A percentile compares a stretch with the other conserved stretches of the same genome.
Evolutionary conservation across 2,329 filamentous ascomycete genomes (phyloP).

Genomic region (Colletotrichum acutatum): DNA sequence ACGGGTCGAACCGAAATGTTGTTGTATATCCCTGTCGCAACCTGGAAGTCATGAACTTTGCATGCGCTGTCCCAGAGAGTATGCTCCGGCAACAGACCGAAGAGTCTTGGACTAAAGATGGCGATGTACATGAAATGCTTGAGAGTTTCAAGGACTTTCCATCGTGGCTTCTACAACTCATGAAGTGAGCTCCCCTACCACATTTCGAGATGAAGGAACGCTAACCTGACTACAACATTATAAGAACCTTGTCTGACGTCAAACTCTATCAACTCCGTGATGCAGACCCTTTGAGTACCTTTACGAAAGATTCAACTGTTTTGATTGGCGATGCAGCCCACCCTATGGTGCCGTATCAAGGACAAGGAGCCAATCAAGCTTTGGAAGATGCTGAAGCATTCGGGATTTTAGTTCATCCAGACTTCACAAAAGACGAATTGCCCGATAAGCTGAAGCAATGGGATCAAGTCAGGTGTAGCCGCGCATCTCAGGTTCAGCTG

Average conservation of each 20-base stretch:
- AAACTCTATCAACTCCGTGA: constrained; percentile 3
- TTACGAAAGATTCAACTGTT: neutral
- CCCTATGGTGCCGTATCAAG: constrained; percentile 16
- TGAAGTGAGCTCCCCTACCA: neutral
- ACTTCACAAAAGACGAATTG: neutral
- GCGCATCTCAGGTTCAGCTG: neutral
- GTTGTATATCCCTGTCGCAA: neutral
- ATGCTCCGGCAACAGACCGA: neutral
- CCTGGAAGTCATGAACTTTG: neutral
- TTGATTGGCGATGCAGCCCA: constrained; percentile 8
- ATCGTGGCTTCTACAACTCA: neutral
- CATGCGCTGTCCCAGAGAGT: neutral
- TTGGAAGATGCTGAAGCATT: constrained; percentile 7
- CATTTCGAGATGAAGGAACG: too few species aligned
- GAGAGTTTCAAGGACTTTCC: constrained; percentile 4
- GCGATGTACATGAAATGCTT: neutral
- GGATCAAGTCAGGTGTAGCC: neutral
- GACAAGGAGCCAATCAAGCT: constrained; percentile 15
- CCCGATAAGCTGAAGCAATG: neutral
- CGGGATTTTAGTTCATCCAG: neutral
- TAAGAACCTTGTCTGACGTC: neutral
- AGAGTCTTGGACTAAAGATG: neutral
- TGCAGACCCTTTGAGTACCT: neutral
- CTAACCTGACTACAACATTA: neutral
- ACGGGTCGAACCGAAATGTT: neutral